Conservation (phyloP, 352 stramenopile genomes). For the Phytophthora multivora region DNA sequence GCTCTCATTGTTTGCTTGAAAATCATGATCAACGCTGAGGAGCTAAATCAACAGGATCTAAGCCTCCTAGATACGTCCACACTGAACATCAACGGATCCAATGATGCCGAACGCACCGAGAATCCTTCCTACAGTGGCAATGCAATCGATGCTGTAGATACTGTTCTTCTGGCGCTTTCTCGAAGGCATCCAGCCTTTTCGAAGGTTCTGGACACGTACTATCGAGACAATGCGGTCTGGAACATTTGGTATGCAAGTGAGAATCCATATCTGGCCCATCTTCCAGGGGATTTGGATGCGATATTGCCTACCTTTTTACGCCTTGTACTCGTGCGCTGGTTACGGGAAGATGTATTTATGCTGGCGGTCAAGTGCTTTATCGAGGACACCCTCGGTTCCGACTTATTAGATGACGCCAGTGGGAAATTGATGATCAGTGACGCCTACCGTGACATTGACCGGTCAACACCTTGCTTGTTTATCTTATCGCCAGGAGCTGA, state of each 20-base stretch:
- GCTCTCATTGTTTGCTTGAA: conserved; percentile 60
- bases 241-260: conserved; percentile 39
- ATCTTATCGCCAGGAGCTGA: conserved; percentile 78
- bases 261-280: conserved; percentile 40
- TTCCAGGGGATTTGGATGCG: conserved; percentile 44
- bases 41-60: conserved; percentile 45
- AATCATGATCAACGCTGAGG: conserved; percentile 50
- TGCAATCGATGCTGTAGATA: conserved; percentile 1
- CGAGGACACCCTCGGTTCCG: conserved; percentile 36
- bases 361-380: conserved; percentile 47
- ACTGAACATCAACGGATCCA: conserved; percentile 4
- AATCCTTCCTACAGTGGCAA: conserved; percentile 12
- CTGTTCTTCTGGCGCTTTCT: conserved; percentile 39
- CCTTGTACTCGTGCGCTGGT: conserved; percentile 63
- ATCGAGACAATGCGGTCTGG: conserved; percentile 45
- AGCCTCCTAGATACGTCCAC: conserved; percentile 35
- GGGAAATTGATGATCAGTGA: conserved; percentile 41
- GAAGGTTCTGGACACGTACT: conserved; percentile 49
- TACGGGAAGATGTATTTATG: conserved; percentile 59
- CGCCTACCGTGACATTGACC: conserved; percentile 62
- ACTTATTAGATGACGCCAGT: conserved; percentile 21
- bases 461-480: conserved; percentile 72
- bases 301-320: conserved; percentile 48
- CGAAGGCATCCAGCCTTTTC: conserved; percentile 26
- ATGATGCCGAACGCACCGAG: neutral